These are phyloP conservation scores for Arthroderma sp. DNA, from an alignment of 2,329 filamentous ascomycete species.

Conservation along the genomic window DNA sequence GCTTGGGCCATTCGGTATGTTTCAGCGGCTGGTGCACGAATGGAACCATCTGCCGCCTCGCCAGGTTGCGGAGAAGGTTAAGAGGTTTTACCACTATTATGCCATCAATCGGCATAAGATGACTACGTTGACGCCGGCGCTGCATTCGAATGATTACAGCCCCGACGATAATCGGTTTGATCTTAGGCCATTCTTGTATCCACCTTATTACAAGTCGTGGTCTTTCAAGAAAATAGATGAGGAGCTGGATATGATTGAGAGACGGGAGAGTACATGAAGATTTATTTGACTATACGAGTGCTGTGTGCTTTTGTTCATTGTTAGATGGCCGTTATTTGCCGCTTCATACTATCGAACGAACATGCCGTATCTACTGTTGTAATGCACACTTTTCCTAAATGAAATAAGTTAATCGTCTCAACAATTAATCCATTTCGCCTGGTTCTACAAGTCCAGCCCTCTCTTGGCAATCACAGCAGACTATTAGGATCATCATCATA, in stretches of 20 bases:
- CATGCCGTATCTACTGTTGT: too few species aligned
- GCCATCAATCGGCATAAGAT: conserved; percentile 51
- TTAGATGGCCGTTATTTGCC: too few species aligned
- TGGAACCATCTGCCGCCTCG: conserved; percentile 26
- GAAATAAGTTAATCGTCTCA: too few species aligned
- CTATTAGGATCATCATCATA: too few species aligned
- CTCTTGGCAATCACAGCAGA: too few species aligned
- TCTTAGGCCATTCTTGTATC: conserved; percentile 38
- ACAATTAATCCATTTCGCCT: too few species aligned
- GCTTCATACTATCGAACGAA: too few species aligned
- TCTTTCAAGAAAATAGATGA: conserved; percentile 10
- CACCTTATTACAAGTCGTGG: conserved; percentile 8
- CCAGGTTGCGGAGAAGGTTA: conserved; percentile 30
- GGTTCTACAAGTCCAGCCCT: too few species aligned
- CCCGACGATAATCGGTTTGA: conserved; percentile 34
- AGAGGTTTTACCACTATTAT: conserved; percentile 18
- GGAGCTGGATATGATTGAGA: conserved; percentile 7
- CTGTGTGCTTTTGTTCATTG: too few species aligned
- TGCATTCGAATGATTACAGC: conserved; percentile 36
- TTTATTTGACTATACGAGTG: too few species aligned
- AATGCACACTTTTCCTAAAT: too few species aligned
- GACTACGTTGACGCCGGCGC: conserved; percentile 42
- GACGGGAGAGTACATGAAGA: background rate
- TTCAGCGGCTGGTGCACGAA: conserved; percentile 36
- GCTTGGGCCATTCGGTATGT: conserved; percentile 41